Conservation (phyloP, 23 red algal species). For the Pyropia yezoensis region DNA sequence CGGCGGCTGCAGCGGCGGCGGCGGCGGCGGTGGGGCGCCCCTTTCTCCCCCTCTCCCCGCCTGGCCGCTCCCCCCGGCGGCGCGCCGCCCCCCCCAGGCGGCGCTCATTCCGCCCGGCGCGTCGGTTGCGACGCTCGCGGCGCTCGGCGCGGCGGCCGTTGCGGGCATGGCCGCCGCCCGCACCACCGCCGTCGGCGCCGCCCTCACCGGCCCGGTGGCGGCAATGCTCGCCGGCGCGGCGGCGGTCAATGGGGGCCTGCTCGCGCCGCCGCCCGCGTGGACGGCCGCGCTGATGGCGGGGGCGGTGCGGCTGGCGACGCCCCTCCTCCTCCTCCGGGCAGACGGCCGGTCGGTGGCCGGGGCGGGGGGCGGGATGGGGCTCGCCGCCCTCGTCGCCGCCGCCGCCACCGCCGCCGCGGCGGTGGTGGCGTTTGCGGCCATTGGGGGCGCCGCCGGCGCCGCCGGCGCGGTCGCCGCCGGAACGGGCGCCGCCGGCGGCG, state of each 20-base stretch:
- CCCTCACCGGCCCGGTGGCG: background rate
- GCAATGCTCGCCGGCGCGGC: background rate
- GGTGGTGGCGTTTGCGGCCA: background rate
- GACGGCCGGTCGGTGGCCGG: background rate
- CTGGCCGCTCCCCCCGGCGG: too few relatives aligned
- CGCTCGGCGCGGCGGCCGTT: too few relatives aligned
- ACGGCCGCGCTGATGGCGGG: background rate
- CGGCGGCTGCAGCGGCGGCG: too few relatives aligned
- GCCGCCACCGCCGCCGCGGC: background rate
- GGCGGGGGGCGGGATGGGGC: background rate
- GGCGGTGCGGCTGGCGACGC: background rate
- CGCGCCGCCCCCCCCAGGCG: too few relatives aligned
- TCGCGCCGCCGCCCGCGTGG: background rate
- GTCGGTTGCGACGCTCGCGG: too few relatives aligned
- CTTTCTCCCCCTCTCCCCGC: too few relatives aligned
- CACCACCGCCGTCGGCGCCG: background rate
- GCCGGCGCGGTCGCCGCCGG: background rate
- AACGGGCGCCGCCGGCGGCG: background rate
- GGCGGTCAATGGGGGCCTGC: background rate
- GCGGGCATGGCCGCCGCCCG: background rate
- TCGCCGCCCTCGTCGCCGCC: background rate
- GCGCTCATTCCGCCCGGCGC: too few relatives aligned
- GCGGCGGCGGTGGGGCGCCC: too few relatives aligned
- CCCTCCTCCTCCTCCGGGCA: constrained; percentile 13
- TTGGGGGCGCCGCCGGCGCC: background rate